Base-by-base conservation (phyloP, 495 filamentous ascomycete genomes). In the Amorphotheca resinae region DNA sequence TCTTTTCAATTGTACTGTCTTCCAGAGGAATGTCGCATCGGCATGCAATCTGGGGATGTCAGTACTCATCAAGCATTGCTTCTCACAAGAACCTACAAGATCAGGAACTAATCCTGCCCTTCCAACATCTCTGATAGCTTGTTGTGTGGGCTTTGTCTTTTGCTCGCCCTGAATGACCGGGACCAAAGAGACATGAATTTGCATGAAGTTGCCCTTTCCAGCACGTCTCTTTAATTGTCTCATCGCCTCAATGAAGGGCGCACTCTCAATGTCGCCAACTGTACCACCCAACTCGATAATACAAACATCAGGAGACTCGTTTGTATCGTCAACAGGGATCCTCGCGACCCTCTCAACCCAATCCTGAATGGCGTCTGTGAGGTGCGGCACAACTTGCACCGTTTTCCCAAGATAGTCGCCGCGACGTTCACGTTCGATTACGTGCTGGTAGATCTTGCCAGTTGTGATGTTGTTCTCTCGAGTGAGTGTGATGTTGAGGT, bases 71-170 rank as follows among this genome's bases (percentile, higher is more conserved):
- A 37, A 37, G 15, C 15, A 31, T 37, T 26, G 8, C 22, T 32
- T 11, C 23, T 22, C 15, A 1, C 1, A 16, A 14, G 32, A 46
- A 59, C 69, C 45, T 57, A 81, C 73, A 52, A 95, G 60, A 59
- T 98, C 91, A 9, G 91, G 91, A 44, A 76, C 77, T 43, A 98
- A 59, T 52, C 91, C 89, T 49, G 45, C 4, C 33, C 50, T n/a
- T 20, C 88, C 73, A 30, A 82, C 79, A 48, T 83, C 75, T 50
- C 77, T 79, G 59, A 95, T 87, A 26, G 91, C 85, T 48, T 81
- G 72, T 59, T 96, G 91, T 0, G 91, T 96, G 0, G 91, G 91
- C 62, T 98, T 98, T 11, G 87, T 95, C 77, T 96, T 98, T 63
- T 91, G 76, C 65, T 96, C 91, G n/a, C 80, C 74, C 37, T 74